A percentile compares a stretch with the other conserved stretches of the same genome.
Evolutionary conservation across 108 stramenopile genomes (phyloP).

Genomic region (Parmales sp.): DNA sequence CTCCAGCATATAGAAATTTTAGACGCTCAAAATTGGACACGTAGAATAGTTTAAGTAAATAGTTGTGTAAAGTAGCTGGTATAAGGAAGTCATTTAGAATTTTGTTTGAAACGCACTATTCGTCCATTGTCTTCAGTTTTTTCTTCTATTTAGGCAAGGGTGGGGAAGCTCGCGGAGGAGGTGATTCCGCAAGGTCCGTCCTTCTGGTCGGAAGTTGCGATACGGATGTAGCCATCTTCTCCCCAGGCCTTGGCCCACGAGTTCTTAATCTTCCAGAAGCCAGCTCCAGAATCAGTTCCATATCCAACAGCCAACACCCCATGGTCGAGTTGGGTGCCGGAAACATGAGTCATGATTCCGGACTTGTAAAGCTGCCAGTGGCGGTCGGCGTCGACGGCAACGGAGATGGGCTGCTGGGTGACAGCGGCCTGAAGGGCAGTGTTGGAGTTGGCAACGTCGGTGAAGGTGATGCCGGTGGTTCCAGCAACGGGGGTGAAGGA

Average conservation of each 20-base stretch:
- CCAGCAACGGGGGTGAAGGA: conserved; percentile 63
- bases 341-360: conserved; percentile 23
- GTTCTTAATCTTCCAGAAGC: conserved; percentile 77
- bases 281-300: conserved; percentile 63
- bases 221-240: conserved; percentile 76
- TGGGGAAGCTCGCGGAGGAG: neutral
- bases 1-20: no score
- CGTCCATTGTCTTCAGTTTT: no score
- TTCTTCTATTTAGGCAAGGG: no score
- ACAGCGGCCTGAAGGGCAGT: conserved; percentile 45
- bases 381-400: conserved; percentile 36
- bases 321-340: conserved; percentile 71
- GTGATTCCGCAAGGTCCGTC: conserved; percentile 8
- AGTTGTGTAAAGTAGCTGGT: no score
- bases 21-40: no score
- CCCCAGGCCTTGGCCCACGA: conserved; percentile 86
- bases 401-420: conserved; percentile 35
- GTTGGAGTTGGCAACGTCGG: conserved; percentile 58
- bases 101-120: no score
- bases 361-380: conserved; percentile 28
- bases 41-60: no score
- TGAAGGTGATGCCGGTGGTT: conserved; percentile 51
- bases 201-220: conserved; percentile 23
- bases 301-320: conserved; percentile 92
- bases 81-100: no score